phyloP scores from a whole-genome alignment of 2,329 filamentous ascomycete species.

The Penicillium sp. region DNA sequence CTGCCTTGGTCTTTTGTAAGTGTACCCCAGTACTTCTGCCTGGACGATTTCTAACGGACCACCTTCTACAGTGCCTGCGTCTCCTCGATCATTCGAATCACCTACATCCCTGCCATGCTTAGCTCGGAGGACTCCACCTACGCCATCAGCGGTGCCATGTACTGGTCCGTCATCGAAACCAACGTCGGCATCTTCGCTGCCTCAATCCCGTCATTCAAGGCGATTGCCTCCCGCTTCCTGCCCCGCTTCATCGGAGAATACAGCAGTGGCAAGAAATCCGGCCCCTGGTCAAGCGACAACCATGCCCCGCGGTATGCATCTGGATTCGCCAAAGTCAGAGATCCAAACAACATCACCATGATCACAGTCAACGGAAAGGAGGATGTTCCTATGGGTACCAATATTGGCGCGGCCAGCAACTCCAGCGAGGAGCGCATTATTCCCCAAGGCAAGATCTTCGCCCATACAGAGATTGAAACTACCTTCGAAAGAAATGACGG shows the following conservation, averaged over 20 bases:
- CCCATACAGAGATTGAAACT: conserved; percentile 34
- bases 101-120: conserved; percentile 46
- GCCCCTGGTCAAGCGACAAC: conserved; percentile 21
- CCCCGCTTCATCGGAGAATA: conserved; percentile 42
- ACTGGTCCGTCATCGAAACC: conserved; percentile 46
- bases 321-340: conserved; percentile 28
- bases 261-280: conserved; percentile 25
- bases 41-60: not conserved
- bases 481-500: conserved; percentile 24
- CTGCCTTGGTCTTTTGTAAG: conserved; percentile 48
- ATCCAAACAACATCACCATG: conserved; percentile 21
- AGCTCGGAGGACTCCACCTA: conserved; percentile 35
- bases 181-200: conserved; percentile 45
- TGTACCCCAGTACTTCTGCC: not conserved
- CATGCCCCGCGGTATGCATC: conserved; percentile 21
- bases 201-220: conserved; percentile 44
- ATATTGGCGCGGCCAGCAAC: conserved; percentile 21
- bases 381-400: conserved; percentile 21
- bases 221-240: conserved; percentile 42
- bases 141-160: conserved; percentile 43
- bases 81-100: conserved; percentile 49
- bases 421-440: conserved; percentile 32
- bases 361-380: conserved; percentile 15
- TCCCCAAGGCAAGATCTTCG: conserved; percentile 31
- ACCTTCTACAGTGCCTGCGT: conserved; percentile 40